Evolutionary conservation across 176 grass and related monocot genomes (phyloP).

Genomic region (Aegilops bicornis): DNA sequence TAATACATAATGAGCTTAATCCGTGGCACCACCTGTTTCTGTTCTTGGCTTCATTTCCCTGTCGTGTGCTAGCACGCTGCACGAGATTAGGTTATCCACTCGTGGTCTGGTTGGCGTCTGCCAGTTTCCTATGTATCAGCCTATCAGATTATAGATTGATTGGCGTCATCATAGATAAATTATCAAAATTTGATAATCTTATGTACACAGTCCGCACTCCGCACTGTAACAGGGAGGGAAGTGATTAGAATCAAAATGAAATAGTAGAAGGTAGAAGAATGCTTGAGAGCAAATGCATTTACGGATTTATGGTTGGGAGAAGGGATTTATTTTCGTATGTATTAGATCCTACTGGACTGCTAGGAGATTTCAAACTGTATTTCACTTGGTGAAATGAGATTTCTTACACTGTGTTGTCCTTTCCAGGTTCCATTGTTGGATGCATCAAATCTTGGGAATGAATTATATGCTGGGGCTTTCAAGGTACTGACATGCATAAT

Average conservation of each 20-base stretch:
- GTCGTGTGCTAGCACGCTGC: neutral
- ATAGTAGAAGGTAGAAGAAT: neutral
- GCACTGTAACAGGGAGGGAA: neutral
- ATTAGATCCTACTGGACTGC: neutral
- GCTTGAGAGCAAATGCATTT: neutral
- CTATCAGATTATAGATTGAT: neutral
- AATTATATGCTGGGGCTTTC: too few species aligned
- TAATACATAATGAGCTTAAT: too few species aligned
- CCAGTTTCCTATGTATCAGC: too few species aligned
- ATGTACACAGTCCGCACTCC: neutral
- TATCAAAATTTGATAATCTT: neutral
- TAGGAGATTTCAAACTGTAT: neutral
- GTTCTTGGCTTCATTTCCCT: neutral
- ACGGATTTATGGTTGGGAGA: neutral
- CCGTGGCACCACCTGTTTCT: too few species aligned
- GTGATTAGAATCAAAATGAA: neutral
- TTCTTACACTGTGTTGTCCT: neutral
- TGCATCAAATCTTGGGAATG: conserved; percentile 40
- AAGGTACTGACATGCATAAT: too few species aligned
- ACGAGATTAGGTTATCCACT: neutral
- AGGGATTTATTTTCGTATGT: neutral
- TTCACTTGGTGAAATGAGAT: neutral
- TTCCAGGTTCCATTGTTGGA: conserved; percentile 76
- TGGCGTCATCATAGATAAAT: neutral
- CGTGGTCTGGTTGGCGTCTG: neutral